Evolutionary conservation across 1,139 yeast species (phyloP), one percentile per base, ranked within the genome.

Genomic region (Hyphopichia wangnamkhiaoensis): DNA sequence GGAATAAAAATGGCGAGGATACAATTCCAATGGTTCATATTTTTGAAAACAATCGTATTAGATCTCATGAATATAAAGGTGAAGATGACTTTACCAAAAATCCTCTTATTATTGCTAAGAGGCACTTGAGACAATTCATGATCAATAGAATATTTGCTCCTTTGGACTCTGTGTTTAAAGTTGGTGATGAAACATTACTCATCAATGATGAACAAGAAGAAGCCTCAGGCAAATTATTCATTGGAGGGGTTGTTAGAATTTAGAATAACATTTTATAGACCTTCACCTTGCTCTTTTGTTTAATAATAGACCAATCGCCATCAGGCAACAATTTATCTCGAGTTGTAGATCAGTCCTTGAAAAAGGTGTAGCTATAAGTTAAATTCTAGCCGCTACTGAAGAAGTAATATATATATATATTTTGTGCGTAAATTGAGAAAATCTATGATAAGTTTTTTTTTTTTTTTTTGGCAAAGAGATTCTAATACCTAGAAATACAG

Each of bases 11-110:
- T 3, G 20, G 13, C 8, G 36, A 13, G 34, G 35, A 29, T 1
- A 36, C 39, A 12, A 44, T 56, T 18, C 65, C 67, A 1, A 52
- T 63, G 3, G 45, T 68, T 15, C 74, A 71, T 47, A 55, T 69
- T 21, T 67, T 69, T 41, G 75, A 70, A 42, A 59, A 57, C 40
- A 69, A 68, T 46, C 42, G 57, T 35, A 59, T 68, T 29, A 47
- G 61, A 31, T 55, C 61, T 29, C 61, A 53, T 39, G 53, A 53
- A 13, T 55, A 52, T 41, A 23, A 39, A 3, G 33, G 38, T 1
- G 51, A 45, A 4, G 52, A 52, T 29, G 38, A 43, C 35, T 40
- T 42, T 19, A 49, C 57, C 13, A 50, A 44, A 31, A 62, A 59
- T 38, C 55, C 59, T 3, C 35, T 57, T 20, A 37, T 41, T 4